Evolutionary conservation across 352 stramenopile species (phyloP).

Genomic region (Phytophthora fragariaefolia): DNA sequence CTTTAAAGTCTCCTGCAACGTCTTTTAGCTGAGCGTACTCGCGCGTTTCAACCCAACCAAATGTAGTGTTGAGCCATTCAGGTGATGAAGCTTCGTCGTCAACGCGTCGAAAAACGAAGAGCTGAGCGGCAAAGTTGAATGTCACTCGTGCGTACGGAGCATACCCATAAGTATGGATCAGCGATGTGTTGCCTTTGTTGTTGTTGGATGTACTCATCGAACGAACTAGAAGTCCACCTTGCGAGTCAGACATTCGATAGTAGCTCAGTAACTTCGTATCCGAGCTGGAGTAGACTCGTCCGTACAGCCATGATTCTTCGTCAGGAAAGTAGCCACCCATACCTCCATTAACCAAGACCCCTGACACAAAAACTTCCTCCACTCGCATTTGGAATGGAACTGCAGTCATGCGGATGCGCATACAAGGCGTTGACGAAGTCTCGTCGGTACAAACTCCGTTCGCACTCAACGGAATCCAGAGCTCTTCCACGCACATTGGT

Average conservation of each 20-base stretch:
- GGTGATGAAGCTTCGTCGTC: constrained; percentile 61
- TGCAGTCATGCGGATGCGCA: constrained; percentile 75
- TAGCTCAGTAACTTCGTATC: constrained; percentile 77
- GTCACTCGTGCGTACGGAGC: constrained; percentile 71
- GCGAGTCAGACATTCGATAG: constrained; percentile 76
- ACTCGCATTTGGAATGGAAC: constrained; percentile 78
- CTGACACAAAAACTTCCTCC: constrained; percentile 65
- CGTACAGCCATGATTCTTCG: constrained; percentile 69
- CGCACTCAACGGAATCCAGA: constrained; percentile 68
- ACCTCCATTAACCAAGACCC: constrained; percentile 58
- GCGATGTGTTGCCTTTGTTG: constrained; percentile 71
- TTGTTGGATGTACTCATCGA: constrained; percentile 76
- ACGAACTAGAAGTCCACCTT: constrained; percentile 71
- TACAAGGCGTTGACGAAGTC: constrained; percentile 50
- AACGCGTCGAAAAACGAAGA: constrained; percentile 77
- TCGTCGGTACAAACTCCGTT: constrained; percentile 39
- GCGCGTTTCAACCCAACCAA: constrained; percentile 63
- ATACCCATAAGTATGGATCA: constrained; percentile 56
- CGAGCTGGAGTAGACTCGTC: constrained; percentile 70
- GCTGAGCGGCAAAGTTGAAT: constrained; percentile 75
- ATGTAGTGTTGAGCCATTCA: constrained; percentile 70
- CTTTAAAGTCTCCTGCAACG: constrained; percentile 66
- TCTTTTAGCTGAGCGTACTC: constrained; percentile 76
- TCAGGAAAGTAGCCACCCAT: constrained; percentile 79
- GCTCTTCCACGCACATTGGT: constrained; percentile 77